Percentiles rank a stretch among this genome's conserved stretches.
Evolutionary conservation across 1,139 yeast genomes (phyloP).

Genomic region (Groenewaldozyma auringiensis): DNA sequence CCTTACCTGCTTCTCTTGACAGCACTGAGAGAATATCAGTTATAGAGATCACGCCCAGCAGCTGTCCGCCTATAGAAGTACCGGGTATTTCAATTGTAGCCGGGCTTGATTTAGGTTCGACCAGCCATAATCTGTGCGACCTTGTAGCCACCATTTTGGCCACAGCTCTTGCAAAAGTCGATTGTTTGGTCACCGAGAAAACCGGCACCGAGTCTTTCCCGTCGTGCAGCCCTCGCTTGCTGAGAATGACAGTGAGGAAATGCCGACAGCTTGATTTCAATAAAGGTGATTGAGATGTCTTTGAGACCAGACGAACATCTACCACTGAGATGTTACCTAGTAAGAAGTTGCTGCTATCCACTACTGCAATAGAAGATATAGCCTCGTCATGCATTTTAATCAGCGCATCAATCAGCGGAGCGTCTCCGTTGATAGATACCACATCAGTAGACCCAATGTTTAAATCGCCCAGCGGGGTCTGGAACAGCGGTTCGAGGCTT

Average conservation of each 20-base stretch:
- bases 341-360: slow-evolving; percentile 65
- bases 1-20: slow-evolving; percentile 61
- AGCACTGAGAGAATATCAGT: slow-evolving; percentile 80
- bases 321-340: slow-evolving; percentile 91
- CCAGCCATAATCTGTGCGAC: slow-evolving; percentile 91
- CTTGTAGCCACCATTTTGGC: slow-evolving; percentile 94
- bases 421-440: slow-evolving; percentile 81
- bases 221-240: slow-evolving; percentile 82
- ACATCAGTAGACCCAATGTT: slow-evolving; percentile 54
- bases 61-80: slow-evolving; percentile 32
- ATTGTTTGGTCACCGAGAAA: slow-evolving; percentile 75
- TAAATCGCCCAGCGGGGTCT: slow-evolving; percentile 56
- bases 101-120: slow-evolving; percentile 38
- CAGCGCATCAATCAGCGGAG: slow-evolving; percentile 76
- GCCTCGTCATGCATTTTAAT: slow-evolving; percentile 76
- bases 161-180: slow-evolving; percentile 78
- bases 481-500: slow-evolving; percentile 64
- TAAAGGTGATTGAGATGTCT: slow-evolving; percentile 71
- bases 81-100: slow-evolving; percentile 14
- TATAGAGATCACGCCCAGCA: slow-evolving; percentile 83
- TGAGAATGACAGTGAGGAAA: slow-evolving; percentile 77
- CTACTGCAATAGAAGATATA: slow-evolving; percentile 89
- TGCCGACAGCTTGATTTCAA: slow-evolving; percentile 77
- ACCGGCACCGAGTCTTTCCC: slow-evolving; percentile 97
- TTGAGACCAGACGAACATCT: slow-evolving; percentile 81